Evolutionary conservation across 179 eudicot species (phyloP), one percentile per base, ranked within the genome.

Genomic region (Gypsophila paniculata): DNA sequence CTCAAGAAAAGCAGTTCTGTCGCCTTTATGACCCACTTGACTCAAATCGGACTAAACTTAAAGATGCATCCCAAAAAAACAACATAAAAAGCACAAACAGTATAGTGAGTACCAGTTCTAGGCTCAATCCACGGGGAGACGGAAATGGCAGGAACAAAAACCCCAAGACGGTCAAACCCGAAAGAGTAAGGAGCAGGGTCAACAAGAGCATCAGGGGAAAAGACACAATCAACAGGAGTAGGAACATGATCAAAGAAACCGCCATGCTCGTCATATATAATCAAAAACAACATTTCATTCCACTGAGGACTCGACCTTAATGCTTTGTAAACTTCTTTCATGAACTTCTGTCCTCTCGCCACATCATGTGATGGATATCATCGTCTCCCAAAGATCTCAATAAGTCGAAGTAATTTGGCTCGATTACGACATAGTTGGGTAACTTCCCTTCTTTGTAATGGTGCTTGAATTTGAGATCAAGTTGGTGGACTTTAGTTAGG

Each of bases 211-310:
- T 91, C 97, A 0, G 97, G 97, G 54, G 75, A 85, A 9, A 96
- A 96, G 32, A 91, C 84, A 0, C 89, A 89, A 7, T 76, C 58
- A 0, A 49, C 39, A 3, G 97, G 97, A 0, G 96, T 81, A 0
- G 93, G 91, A 2, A 91, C 97, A 68, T 91, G 97, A 68, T 91
- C 97, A 73, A 77, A 90, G 72, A 91, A 91, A 1, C 97, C 97
- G 44, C 97, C 97, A 52, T 91, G 97, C 77, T 91, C 96, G 39
- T 91, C 97, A 49, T 91, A 91, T 23, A 80, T 53, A 9, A 91
- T 76, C 0, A 90, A 21, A 76, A 91, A 86, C 52, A 91, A 70
- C 52, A 83, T 90, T 59, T 91, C 90, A 54, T 88, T 83, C 97
- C 97, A 91, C 65, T 91, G 97, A 18, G 97, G 97, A 39, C 97